Evolutionary conservation across 768 basidiomycete species (phyloP), one percentile per base, ranked within the genome.

Genomic region (Serendipita vermifera): DNA sequence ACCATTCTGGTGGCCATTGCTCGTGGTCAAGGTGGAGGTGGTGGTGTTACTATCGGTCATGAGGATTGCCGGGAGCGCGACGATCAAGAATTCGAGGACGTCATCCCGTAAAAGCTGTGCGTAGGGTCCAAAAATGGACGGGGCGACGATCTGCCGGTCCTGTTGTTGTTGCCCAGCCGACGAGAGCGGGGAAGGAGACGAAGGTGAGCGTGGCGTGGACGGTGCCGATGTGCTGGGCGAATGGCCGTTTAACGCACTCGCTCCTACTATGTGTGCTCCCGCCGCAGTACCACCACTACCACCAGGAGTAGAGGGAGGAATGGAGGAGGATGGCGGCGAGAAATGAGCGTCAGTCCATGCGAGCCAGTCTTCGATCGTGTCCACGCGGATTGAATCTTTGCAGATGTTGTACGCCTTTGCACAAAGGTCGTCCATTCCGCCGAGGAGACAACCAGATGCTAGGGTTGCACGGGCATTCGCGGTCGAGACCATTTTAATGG

Each of bases 361-460:
- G 35, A 92, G 74, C 86, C 87, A 91, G 51, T 77, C 75, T 48
- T 75, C 66, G 64, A 93, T 81, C 41, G 80, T 87, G 57, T 86
- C 82, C 62, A 83, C 75, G 40, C 74, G 76, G 70, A 94, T 82
- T 36, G 85, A 85, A 58, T 77, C 79, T 62, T 79, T 77, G 73
- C 86, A 89, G 46, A 80, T 72, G 55, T 80, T 78, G 68, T 91
- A 92, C 20, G 90, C 79, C 64, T 83, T 83, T 60, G 76, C 76
- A 68, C 82, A 85, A 33, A 93, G 73, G 33, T 92, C 87, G 40
- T 89, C 81, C 85, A 92, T 85, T 39, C 87, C 88, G 54, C 87
- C 87, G 40, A 92, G 77, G 32, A 90, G 73, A 68, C 82, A 87
- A 13, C 84, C 85, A 40, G 88, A 85, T 41, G 89, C 87, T 51